A percentile compares a stretch with the other conserved stretches of the same genome.
Evolutionary conservation across 2,329 filamentous ascomycete genomes (phyloP).

Genomic region (Scytalidium sp.): DNA sequence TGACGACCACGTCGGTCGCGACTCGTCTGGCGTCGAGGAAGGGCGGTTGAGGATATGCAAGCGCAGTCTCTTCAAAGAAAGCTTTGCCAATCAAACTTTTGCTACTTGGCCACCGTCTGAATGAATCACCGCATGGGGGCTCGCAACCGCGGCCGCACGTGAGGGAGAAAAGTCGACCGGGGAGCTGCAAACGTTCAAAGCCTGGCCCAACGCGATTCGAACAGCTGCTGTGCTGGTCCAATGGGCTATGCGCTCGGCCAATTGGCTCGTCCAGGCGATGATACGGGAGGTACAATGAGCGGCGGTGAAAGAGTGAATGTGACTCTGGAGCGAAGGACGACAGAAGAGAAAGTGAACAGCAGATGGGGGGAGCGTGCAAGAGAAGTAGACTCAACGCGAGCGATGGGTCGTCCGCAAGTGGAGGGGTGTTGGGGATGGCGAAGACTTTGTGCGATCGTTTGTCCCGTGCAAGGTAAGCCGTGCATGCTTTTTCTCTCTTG

Average conservation of each 20-base stretch:
- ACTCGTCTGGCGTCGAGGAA: slow-evolving; percentile 11
- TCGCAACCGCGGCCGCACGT: not conserved
- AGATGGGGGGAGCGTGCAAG: slow-evolving; percentile 2
- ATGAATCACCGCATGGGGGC: not conserved
- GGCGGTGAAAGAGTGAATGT: slow-evolving; percentile 1
- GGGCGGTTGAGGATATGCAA: slow-evolving; percentile 14
- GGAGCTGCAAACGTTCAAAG: not conserved
- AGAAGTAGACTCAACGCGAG: slow-evolving; percentile 2
- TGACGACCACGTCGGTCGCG: slow-evolving; percentile 25
- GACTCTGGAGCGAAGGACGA: slow-evolving; percentile 4
- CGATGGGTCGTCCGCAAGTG: not conserved
- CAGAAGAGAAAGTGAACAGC: slow-evolving; percentile 5
- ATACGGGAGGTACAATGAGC: not conserved
- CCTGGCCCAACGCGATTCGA: not conserved
- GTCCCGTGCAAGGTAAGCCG: not conserved
- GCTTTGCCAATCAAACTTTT: slow-evolving; percentile 22
- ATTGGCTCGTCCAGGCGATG: not conserved
- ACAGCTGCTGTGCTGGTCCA: not conserved
- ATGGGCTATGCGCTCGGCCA: not conserved
- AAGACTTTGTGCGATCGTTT: not conserved
- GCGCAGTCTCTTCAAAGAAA: slow-evolving; percentile 14
- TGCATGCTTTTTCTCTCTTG: not conserved
- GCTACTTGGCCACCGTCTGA: not conserved
- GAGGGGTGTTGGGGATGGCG: not conserved
- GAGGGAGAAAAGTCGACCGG: not conserved